Evolutionary conservation across 768 basidiomycete species (phyloP), one percentile per base, ranked within the genome.

Genomic region (Basidioascus undulatus): DNA sequence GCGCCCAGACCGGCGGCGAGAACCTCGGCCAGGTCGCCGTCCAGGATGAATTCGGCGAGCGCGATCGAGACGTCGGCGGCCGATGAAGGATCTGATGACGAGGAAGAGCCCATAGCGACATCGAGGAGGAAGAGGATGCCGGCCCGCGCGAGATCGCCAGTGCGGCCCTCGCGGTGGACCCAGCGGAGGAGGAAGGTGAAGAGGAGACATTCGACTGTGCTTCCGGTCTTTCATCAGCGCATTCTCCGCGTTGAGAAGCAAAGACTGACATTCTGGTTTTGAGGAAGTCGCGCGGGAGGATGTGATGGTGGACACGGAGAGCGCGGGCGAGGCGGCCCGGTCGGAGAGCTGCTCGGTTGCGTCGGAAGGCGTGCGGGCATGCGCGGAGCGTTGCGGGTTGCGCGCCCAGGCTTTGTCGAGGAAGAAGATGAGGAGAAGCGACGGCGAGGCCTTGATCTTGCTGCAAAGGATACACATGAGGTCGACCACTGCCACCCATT

Each of bases 1-100:
- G 89, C 89, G 4, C 83, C 76, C 10, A 96, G 57, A 13, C 86
- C 84, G 3, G 89, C 89, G 15, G 76, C 83, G 35, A 96, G 69
- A 10, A 96, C 89, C 47, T 94, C 86, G n/a, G 84, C 82, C 56
- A 92, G 89, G 58, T 94, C 89, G n/a, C 86, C 82, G 52, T 89
- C 82, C 15, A 92, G 67, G 39, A 94, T 80, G 54, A 83, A 92
- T 54, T 87, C 83, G 16, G 82, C 82, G 30, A 96, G 63, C 7
- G 81, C 78, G 32, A 87, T 64, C 1, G 78, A 77, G 1, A 83
- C 81, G 53, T 86, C 83, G 3, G 44, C 46, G 1, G 45, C 40
- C 11, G 32, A 7, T n/a, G n/a, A n/a, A n/a, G n/a, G n/a, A n/a
- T 50, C 46, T 27, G 46, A 49, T 8, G 19, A 26, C 10, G 38